phyloP scores from a whole-genome alignment of 192 early-diverging fungal species.

The Umbelopsis sp. region DNA sequence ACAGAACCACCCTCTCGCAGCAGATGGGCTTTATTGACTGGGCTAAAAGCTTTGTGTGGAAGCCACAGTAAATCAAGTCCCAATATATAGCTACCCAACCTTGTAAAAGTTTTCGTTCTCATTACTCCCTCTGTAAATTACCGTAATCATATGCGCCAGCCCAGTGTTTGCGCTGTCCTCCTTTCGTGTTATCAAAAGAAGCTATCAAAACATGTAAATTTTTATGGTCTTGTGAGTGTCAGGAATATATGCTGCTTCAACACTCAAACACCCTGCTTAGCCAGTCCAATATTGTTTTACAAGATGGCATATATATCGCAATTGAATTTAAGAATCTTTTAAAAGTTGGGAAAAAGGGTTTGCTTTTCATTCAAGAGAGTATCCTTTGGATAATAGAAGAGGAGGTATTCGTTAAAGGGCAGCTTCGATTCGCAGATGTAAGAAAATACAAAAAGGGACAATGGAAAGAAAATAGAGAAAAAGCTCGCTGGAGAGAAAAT shows the following conservation, averaged over 20 bases:
- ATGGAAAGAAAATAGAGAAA: not conserved
- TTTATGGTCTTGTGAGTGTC: no score
- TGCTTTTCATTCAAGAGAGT: conserved; percentile 16
- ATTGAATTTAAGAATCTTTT: not conserved
- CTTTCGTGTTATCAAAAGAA: no score
- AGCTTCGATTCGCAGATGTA: conserved; percentile 12
- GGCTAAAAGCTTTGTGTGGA: conserved; percentile 15
- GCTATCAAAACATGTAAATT: no score
- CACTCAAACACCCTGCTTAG: no score
- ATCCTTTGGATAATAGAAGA: conserved; percentile 1
- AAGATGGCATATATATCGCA: not conserved
- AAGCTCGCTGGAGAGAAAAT: conserved; percentile 8
- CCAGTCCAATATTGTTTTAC: no score
- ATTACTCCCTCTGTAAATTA: no score
- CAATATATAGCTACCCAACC: no score
- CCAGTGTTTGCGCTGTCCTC: no score
- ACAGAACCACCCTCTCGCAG: not conserved
- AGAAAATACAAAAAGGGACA: conserved; percentile 13
- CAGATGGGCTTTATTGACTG: conserved; percentile 5
- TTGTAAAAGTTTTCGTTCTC: no score
- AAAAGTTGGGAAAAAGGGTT: no score
- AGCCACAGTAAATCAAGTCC: not conserved
- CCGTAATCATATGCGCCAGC: no score
- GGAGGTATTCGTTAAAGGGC: conserved; percentile 15
- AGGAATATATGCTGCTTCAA: no score